Evolutionary conservation across 106 monocot species (phyloP), one percentile per base, ranked within the genome.

Genomic region (Agapanthus africanus): DNA sequence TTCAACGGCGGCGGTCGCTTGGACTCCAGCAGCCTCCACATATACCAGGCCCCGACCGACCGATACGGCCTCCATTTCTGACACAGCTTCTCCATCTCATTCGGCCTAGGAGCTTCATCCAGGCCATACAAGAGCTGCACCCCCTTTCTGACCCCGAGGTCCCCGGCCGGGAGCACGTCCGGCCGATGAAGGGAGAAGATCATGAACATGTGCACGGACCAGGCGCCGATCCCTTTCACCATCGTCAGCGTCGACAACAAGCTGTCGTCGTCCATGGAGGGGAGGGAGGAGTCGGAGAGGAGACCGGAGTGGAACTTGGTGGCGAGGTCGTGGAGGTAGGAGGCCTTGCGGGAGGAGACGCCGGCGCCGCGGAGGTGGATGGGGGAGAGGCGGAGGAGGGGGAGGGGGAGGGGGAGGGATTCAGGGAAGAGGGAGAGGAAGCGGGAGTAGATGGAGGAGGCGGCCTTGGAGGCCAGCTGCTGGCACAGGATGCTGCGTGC

Each of bases 191-290:
- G 79, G 6, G 76, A 79, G 71, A 81, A 79, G 23, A 88, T 84
- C 79, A 84, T 73, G 46, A 84, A 84, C 87, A 88, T 88, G 66
- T 88, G 88, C 4, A 84, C 88, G 8, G 84, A 81, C 88, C 88
- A 88, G 11, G 81, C 71, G 4, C 88, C 88, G 32, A 88, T 84
- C 21, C 88, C 88, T 70, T 88, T 80, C 41, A 88, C 88, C 81
- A 79, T 82, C 30, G 84, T 88, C 15, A 88, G 84, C 77, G 81
- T 73, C 0, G 88, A 72, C 34, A 79, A 65, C 8, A 88, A 78
- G 0, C 78, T 73, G 9, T 69, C 72, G 70, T 88, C 88, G 40
- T 88, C 88, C 76, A 72, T 75, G 31, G 67, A 63, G 7, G 84
- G 71, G 30, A 88, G 57, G 8, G 76, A 64, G 16, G 72, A 39